phyloP scores from a whole-genome alignment of 2,329 filamentous ascomycete genomes.

The Aspergillus phoenicis region DNA sequence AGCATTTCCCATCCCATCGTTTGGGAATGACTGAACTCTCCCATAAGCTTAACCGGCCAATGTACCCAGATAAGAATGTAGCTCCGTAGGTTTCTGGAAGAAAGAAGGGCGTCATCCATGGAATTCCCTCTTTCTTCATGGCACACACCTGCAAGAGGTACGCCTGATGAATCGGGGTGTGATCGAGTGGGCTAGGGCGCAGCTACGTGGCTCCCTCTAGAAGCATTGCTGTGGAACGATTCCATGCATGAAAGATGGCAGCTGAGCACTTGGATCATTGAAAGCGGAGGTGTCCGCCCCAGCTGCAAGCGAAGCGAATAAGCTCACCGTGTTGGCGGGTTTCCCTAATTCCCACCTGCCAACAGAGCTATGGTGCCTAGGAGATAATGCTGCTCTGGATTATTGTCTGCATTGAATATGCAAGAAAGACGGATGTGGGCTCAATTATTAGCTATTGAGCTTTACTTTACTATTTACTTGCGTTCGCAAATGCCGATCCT shows the following conservation, averaged over 20 bases:
- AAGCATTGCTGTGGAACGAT: constrained; percentile 23
- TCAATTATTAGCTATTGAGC: constrained; percentile 5
- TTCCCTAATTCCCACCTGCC: constrained; percentile 1
- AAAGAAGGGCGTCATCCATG: not conserved
- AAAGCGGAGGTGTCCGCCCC: constrained; percentile 11
- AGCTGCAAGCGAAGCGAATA: constrained; percentile 12
- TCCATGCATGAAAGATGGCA: constrained; percentile 26
- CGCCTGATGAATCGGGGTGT: constrained; percentile 20
- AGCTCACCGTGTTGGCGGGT: constrained; percentile 11
- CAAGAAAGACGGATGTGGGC: constrained; percentile 2
- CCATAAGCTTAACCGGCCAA: constrained; percentile 10
- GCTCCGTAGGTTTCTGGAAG: constrained; percentile 5
- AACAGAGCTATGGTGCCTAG: constrained; percentile 6
- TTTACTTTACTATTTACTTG: constrained; percentile 2
- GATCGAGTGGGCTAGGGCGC: constrained; percentile 16
- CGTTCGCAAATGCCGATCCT: constrained; percentile 1
- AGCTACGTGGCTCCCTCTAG: constrained; percentile 27
- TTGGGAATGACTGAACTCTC: not conserved
- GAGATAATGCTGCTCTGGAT: not conserved
- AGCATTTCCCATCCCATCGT: not conserved
- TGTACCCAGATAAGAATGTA: constrained; percentile 2
- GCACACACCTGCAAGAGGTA: constrained; percentile 18
- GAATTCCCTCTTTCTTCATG: constrained; percentile 9
- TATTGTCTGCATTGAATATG: constrained; percentile 4
- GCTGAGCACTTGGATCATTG: constrained; percentile 24